A percentile compares a stretch with the other conserved stretches of the same genome.
Evolutionary conservation across 768 basidiomycete genomes (phyloP).

Genomic region (Heimioporus sp.): DNA sequence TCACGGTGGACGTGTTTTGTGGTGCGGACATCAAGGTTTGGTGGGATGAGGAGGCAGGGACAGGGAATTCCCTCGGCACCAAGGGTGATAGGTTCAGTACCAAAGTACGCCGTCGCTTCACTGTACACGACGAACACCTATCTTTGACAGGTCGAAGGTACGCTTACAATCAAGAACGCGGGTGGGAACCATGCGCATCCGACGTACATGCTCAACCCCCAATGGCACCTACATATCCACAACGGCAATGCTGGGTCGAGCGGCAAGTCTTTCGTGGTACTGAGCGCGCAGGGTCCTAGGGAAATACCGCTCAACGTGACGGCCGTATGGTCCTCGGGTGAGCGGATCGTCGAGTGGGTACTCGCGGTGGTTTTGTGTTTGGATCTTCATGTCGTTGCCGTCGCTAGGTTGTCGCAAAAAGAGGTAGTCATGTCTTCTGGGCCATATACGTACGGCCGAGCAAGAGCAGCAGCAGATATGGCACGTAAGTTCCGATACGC

Average conservation of each 20-base stretch:
- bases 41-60: constrained; percentile 45
- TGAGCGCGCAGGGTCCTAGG: constrained; percentile 55
- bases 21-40: constrained; percentile 31
- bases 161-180: constrained; percentile 65
- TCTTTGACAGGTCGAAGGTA: constrained; percentile 50
- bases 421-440: constrained; percentile 76
- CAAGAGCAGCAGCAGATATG: constrained; percentile 51
- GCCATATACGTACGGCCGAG: constrained; percentile 77
- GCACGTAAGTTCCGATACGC: constrained; percentile 40
- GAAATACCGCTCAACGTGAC: constrained; percentile 74
- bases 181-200: constrained; percentile 83
- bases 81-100: constrained; percentile 6
- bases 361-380: background rate
- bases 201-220: constrained; percentile 74
- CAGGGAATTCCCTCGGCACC: background rate
- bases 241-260: background rate
- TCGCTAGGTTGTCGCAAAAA: constrained; percentile 52
- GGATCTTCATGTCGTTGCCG: background rate
- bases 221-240: too few species aligned
- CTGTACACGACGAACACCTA: background rate
- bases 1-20: constrained; percentile 60
- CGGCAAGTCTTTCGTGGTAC: constrained; percentile 38
- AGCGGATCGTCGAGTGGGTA: constrained; percentile 72
- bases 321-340: constrained; percentile 71
- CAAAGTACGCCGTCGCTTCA: constrained; percentile 11